Percentiles rank a stretch among this genome's conserved stretches.
Evolutionary conservation across 1,284 basidiomycete species (phyloP).

Genomic region (Ustilago vetiveriae): DNA sequence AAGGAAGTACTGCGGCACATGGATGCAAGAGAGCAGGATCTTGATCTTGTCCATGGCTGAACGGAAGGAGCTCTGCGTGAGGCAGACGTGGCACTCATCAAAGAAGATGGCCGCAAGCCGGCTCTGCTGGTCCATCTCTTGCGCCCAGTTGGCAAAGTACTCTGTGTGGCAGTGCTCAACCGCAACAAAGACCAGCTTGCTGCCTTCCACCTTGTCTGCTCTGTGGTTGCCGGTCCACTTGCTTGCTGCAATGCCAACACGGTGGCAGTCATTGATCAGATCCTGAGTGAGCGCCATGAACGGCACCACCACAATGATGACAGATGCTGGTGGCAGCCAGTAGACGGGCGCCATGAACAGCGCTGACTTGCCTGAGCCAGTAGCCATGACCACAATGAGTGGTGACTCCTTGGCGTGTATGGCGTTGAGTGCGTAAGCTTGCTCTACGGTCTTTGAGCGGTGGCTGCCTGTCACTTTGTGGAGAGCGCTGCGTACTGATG

Average conservation of each 20-base stretch:
- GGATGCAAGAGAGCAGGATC: neutral
- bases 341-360: slow-evolving; percentile 5
- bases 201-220: neutral
- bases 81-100: slow-evolving; percentile 4
- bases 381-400: slow-evolving; percentile 5
- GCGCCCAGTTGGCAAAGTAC: neutral
- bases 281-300: neutral
- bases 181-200: neutral
- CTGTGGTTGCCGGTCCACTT: neutral
- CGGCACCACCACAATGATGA: neutral
- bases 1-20: slow-evolving; percentile 3
- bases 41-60: too few species aligned
- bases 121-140: neutral
- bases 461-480: too few species aligned
- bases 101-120: slow-evolving; percentile 8
- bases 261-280: neutral
- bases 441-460: too few species aligned
- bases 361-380: slow-evolving; percentile 6
- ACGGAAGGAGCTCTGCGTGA: too few species aligned
- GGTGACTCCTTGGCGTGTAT: slow-evolving; percentile 1
- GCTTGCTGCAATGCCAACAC: neutral
- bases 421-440: slow-evolving; percentile 1
- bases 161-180: slow-evolving; percentile 6
- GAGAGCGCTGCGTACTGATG: too few species aligned
- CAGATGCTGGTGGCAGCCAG: neutral